A percentile compares a stretch with the other conserved stretches of the same genome.
phyloP scores from a whole-genome alignment of 2,329 filamentous ascomycete genomes.

The Arthrinium puccinioides region DNA sequence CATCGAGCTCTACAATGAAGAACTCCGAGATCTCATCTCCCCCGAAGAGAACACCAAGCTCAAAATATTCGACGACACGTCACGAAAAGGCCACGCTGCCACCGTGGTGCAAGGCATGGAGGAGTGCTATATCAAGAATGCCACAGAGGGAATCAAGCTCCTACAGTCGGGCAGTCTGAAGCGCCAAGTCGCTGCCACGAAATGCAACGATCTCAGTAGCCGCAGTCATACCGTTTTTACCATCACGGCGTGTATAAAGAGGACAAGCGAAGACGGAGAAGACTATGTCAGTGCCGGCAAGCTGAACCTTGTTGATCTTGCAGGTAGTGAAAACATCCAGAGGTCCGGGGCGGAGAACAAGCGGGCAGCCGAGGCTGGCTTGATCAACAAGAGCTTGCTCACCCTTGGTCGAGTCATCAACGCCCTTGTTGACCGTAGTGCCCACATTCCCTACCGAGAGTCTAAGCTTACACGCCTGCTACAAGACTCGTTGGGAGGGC shows the following conservation, averaged over 20 bases:
- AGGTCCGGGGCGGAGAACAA: slow-evolving; percentile 97
- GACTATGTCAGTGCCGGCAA: slow-evolving; percentile 89
- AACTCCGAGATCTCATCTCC: slow-evolving; percentile 82
- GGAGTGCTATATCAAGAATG: slow-evolving; percentile 83
- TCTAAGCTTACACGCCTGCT: slow-evolving; percentile 91
- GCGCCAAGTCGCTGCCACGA: slow-evolving; percentile 97
- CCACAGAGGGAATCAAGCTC: slow-evolving; percentile 78
- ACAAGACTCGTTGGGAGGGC: slow-evolving; percentile 92
- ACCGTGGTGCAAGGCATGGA: slow-evolving; percentile 98
- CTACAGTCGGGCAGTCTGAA: slow-evolving; percentile 86
- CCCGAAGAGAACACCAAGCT: slow-evolving; percentile 76
- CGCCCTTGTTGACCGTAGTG: slow-evolving; percentile 76
- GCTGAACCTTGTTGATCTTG: slow-evolving; percentile 91
- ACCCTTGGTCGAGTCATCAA: slow-evolving; percentile 97
- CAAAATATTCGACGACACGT: slow-evolving; percentile 91
- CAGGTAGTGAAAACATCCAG: slow-evolving; percentile 96
- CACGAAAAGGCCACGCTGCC: slow-evolving; percentile 73
- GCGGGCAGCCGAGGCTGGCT: slow-evolving; percentile 84
- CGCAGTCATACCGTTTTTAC: slow-evolving; percentile 97
- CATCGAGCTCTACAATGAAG: slow-evolving; percentile 97
- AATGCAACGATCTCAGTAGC: slow-evolving; percentile 97
- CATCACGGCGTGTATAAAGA: slow-evolving; percentile 85
- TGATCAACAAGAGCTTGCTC: slow-evolving; percentile 96
- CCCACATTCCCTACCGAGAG: slow-evolving; percentile 87
- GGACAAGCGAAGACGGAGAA: slow-evolving; percentile 72